Base-by-base conservation (phyloP, 768 basidiomycete species). In the Auriscalpium orientale region DNA sequence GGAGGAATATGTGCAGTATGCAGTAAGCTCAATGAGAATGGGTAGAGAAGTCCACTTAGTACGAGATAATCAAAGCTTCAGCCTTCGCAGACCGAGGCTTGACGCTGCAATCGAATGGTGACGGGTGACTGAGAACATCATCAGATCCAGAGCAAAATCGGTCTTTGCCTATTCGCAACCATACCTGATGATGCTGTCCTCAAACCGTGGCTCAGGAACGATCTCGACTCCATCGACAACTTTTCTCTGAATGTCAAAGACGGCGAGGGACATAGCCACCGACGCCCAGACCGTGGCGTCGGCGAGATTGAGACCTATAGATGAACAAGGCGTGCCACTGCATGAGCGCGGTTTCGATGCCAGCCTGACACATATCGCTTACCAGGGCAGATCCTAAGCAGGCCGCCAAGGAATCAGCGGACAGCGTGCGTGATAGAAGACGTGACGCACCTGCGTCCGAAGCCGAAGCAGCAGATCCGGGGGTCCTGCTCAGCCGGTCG, bases 31-130 rank as follows among this genome's bases (percentile, higher is more conserved):
- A 28, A 5, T 28, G 28, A 28, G 28, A 3, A 28, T 28, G 28
- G 28, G 28, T 28, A 28, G 28, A 28, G 28, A 28, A 28, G 7
- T 7, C 40, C 40, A 43, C 4, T 8, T 18, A 43, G 18, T 7
- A 13, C 15, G 50, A 35, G 5, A 13, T 9, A 8, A 71, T 61
- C 20, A 71, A 57, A 11, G 56, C 56, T 46, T 56, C 62, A 5
- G 68, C 66, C 22, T 57, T 61, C 8, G 62, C 58, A 44, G 64
- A 65, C 4, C 69, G 63, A 20, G 69, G 68, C 54, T 59, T 65
- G 52, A 72, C 63, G 33, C 60, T 53, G 48, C 66, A 70, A 40
- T 60, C 51, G 60, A 67, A 66, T 7, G 63, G 62, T 11, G 49
- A 50, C 9, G 68, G 67, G 51, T 66, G 67, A 51, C 70, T 71